Evolutionary conservation across 495 filamentous ascomycete species (phyloP).

Genomic region (Aspergillus funiculosus): DNA sequence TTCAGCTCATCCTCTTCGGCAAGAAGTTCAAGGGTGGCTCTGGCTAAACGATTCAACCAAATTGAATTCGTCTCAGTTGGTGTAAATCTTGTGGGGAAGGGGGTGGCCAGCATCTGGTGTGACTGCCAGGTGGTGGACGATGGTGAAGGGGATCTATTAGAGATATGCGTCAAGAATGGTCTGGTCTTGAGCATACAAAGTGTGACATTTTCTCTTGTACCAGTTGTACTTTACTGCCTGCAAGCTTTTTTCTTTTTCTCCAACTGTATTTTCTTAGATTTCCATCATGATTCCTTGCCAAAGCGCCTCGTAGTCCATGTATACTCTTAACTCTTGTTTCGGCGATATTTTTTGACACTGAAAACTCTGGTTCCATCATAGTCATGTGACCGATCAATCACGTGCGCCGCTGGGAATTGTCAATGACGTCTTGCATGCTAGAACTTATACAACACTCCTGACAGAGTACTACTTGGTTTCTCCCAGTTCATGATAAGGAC

Average conservation of each 20-base stretch:
- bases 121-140: constrained; percentile 23
- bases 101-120: constrained; percentile 24
- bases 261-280: constrained; percentile 26
- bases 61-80: constrained; percentile 14
- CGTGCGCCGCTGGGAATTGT: too few species aligned
- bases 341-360: too few species aligned
- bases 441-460: too few species aligned
- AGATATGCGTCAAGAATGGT: constrained; percentile 44
- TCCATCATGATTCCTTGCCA: not conserved
- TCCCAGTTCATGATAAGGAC: too few species aligned
- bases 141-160: constrained; percentile 42
- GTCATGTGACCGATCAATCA: too few species aligned
- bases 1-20: constrained; percentile 96
- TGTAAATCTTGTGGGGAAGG: constrained; percentile 30
- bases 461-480: too few species aligned
- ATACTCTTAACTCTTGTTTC: too few species aligned
- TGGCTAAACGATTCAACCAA: constrained; percentile 27
- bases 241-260: constrained; percentile 42
- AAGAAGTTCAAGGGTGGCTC: constrained; percentile 74
- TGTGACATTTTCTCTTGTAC: constrained; percentile 43
- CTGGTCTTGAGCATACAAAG: constrained; percentile 45
- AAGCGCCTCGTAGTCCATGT: too few species aligned
- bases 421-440: too few species aligned
- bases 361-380: too few species aligned
- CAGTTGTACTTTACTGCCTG: constrained; percentile 55